Evolutionary conservation across 1,139 yeast species (phyloP).

Genomic region (Magnusiomyces suaveolens): DNA sequence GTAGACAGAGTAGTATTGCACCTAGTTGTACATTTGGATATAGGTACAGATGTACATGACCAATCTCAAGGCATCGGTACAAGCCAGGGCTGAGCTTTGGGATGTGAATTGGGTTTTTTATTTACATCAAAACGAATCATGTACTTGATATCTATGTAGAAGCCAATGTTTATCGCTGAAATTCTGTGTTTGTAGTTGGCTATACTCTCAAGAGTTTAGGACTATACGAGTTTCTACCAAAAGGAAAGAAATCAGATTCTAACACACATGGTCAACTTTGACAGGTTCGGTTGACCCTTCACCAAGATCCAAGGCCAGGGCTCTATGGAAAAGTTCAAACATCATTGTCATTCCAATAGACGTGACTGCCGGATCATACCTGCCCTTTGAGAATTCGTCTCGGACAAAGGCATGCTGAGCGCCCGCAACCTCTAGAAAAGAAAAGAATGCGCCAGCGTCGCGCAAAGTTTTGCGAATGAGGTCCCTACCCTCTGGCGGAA

Average conservation of each 20-base stretch:
- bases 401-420: slow-evolving; percentile 81
- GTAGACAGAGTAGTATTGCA: too few species aligned
- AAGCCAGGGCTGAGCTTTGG: too few species aligned
- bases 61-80: too few species aligned
- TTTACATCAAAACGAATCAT: too few species aligned
- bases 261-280: slow-evolving; percentile 58
- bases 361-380: slow-evolving; percentile 71
- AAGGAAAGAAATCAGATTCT: slow-evolving; percentile 9
- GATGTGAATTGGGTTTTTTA: too few species aligned
- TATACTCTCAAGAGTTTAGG: too few species aligned
- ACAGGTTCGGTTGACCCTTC: slow-evolving; percentile 44
- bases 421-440: slow-evolving; percentile 65
- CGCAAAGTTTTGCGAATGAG: slow-evolving; percentile 56
- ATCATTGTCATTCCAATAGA: slow-evolving; percentile 58
- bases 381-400: slow-evolving; percentile 68
- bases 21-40: too few species aligned
- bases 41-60: too few species aligned
- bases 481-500: slow-evolving; percentile 70
- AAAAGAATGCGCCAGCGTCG: slow-evolving; percentile 49
- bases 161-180: too few species aligned
- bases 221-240: background rate
- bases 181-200: too few species aligned
- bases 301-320: slow-evolving; percentile 58
- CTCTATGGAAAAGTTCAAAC: slow-evolving; percentile 60
- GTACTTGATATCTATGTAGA: too few species aligned